phyloP scores from a whole-genome alignment of 768 basidiomycete genomes.

The Russula emetica region DNA sequence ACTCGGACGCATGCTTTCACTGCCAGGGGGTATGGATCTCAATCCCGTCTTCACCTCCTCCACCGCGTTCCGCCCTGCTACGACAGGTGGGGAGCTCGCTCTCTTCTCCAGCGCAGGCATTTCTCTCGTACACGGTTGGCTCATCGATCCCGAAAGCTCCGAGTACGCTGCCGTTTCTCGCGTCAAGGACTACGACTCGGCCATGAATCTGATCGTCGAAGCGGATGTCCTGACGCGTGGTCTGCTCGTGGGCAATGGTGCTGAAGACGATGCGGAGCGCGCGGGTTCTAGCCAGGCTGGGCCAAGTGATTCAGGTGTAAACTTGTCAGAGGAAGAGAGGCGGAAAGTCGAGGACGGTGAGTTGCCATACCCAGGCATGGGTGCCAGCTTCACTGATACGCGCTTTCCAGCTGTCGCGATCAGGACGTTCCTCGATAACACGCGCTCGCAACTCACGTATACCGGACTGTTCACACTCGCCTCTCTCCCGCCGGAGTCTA shows the following conservation, averaged over 20 bases:
- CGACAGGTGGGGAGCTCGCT: conserved; percentile 69
- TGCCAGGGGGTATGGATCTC: conserved; percentile 78
- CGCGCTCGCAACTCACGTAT: conserved; percentile 82
- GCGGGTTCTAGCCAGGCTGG: conserved; percentile 19
- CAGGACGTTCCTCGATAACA: conserved; percentile 62
- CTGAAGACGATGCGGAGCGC: background rate
- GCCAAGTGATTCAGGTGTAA: conserved; percentile 18
- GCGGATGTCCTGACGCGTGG: conserved; percentile 73
- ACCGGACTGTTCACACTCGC: conserved; percentile 81
- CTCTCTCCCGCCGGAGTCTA: background rate
- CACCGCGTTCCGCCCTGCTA: conserved; percentile 60
- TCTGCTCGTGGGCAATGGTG: conserved; percentile 44
- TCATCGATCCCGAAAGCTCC: conserved; percentile 61
- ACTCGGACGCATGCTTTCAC: background rate
- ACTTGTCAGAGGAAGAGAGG: conserved; percentile 48
- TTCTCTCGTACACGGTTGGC: conserved; percentile 84
- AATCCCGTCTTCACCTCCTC: conserved; percentile 77
- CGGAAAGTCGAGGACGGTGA: conserved; percentile 68
- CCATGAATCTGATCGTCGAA: conserved; percentile 69
- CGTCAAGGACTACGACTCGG: conserved; percentile 66
- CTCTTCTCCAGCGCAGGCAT: conserved; percentile 83
- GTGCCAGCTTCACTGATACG: background rate
- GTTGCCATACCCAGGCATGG: conserved; percentile 21
- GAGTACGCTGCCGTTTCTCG: conserved; percentile 53
- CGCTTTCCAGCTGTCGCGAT: conserved; percentile 55